Evolutionary conservation across 176 grass and related monocot genomes (phyloP), one percentile per base, ranked within the genome.

Genomic region (Triticum timopheevii): DNA sequence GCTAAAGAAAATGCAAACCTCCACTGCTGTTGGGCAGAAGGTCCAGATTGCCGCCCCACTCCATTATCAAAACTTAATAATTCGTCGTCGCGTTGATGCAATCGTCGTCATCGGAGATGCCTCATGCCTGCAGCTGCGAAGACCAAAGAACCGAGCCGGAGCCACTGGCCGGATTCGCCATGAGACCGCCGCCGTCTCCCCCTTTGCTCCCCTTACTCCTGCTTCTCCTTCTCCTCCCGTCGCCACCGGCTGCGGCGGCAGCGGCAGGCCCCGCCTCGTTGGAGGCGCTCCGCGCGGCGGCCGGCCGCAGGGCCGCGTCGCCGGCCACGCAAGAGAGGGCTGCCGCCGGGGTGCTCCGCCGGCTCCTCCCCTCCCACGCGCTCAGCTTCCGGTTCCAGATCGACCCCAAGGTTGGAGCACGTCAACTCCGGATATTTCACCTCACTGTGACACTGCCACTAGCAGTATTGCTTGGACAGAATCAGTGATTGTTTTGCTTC

Each of bases 311-410:
- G 77, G 88, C 84, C 74, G 88, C 90, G 83, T 70, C 92, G 63
- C 90, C 93, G 19, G 87, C 76, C n/a, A 69, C 69, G 38, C 92
- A 98, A 83, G 93, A 94, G 86, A 80, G 6, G 13, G 92, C 93
- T 8, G 83, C 90, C 17, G 63, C 25, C 11, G 80, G 77, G 38
- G 74, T 98, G 12, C 96, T 95, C 74, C 70, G 69, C 78, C 80
- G 96, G 78, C 86, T 94, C 16, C 91, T 98, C 31, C 96, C 93
- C 22, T 80, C 62, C 73, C 92, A 95, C 49, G 31, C 56, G 22
- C 76, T 74, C 65, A 98, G 96, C 89, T 98, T 98, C 82, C 87
- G 83, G 42, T 92, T 98, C 90, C 82, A 84, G 69, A 98, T 98
- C 67, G 92, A 92, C 77, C 80, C 91, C 74, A 86, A 95, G 90